Base-by-base conservation (phyloP, 208 protist species). In the Trichomonas tenax region DNA sequence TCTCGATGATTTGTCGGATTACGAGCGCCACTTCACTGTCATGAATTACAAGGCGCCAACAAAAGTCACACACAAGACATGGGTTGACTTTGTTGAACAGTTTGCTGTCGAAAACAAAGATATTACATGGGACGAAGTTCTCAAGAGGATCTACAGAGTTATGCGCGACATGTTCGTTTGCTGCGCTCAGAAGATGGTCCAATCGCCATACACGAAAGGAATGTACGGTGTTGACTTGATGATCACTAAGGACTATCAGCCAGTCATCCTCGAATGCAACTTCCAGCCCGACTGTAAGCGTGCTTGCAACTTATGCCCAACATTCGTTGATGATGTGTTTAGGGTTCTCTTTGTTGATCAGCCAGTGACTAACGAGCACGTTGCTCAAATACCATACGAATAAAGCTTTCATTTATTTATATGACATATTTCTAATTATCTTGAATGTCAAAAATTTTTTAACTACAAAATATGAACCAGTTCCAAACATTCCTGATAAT, bases 21-120 rank as follows among this genome's bases (percentile, higher is more conserved):
- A 93, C 45, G 86, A 93, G 38, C 0, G 86, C 2, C 86, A 93
- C n/a, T 93, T 93, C 31, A 93, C 86, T 38, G 86, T 93, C 2
- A 93, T 93, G 86, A 93, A 93, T 38, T 93, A 93, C 45, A 48
- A 44, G 6, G 86, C 86, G 14, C 86, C 86, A 17, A 40, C 15
- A 40, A 93, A 93, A 51, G 86, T 93, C 1, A 93, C 86, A 10
- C 86, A 93, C 38, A 93, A 93, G 51, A 93, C 86, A 40, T 93
- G 44, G 41, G 86, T 93, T 38, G 86, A 93, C 15, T 93, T 93
- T 15, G 31, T 93, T 8, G 44, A 93, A 93, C 40, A 58, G 17
- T 93, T 93, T 17, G 86, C 41, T 48, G 44, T 51, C 26, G 86
- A 93, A 51, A 93, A 93, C 44, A 34, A 34, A 51, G 34, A n/a